Evolutionary conservation across 2,329 filamentous ascomycete species (phyloP).

Genomic region (Alternaria metachromatica): DNA sequence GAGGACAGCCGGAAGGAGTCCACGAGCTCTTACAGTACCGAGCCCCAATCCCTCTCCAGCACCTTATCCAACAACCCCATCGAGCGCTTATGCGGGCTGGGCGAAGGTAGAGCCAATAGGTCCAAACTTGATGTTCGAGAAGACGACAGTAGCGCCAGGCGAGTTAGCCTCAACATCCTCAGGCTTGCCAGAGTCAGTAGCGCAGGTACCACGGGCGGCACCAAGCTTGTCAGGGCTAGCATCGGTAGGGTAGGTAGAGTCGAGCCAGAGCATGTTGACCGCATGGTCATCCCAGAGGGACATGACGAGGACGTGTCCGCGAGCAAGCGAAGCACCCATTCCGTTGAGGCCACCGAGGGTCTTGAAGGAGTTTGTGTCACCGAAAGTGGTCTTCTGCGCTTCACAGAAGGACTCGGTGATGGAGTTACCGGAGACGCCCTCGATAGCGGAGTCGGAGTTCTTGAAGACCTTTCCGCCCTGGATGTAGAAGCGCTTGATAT

Average conservation of each 20-base stretch:
- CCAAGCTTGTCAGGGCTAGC: constrained; percentile 41
- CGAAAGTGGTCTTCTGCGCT: constrained; percentile 63
- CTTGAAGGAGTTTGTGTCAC: constrained; percentile 61
- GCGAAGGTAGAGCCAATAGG: constrained; percentile 50
- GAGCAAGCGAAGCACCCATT: constrained; percentile 62
- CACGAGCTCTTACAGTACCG: not conserved
- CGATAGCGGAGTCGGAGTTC: constrained; percentile 52
- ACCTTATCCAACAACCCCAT: not conserved
- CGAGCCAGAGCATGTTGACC: constrained; percentile 77
- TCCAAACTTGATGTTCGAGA: constrained; percentile 51
- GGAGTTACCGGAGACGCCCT: constrained; percentile 58
- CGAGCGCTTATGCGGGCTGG: constrained; percentile 34
- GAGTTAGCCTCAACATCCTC: constrained; percentile 46
- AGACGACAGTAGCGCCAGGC: constrained; percentile 45
- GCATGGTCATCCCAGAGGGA: constrained; percentile 70
- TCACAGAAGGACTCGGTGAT: constrained; percentile 66
- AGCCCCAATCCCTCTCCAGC: not conserved
- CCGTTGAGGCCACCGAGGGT: constrained; percentile 62
- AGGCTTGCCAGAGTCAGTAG: constrained; percentile 46
- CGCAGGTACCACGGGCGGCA: constrained; percentile 47
- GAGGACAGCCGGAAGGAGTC: constrained; percentile 2
- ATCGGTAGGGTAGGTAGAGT: constrained; percentile 66
- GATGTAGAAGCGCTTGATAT: constrained; percentile 59
- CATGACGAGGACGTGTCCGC: constrained; percentile 71
- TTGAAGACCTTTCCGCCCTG: constrained; percentile 59